Evolutionary conservation across 805 yeast genomes (phyloP), one percentile per base, ranked within the genome.

Genomic region (Sugiyamaella boreocaroliniensis): DNA sequence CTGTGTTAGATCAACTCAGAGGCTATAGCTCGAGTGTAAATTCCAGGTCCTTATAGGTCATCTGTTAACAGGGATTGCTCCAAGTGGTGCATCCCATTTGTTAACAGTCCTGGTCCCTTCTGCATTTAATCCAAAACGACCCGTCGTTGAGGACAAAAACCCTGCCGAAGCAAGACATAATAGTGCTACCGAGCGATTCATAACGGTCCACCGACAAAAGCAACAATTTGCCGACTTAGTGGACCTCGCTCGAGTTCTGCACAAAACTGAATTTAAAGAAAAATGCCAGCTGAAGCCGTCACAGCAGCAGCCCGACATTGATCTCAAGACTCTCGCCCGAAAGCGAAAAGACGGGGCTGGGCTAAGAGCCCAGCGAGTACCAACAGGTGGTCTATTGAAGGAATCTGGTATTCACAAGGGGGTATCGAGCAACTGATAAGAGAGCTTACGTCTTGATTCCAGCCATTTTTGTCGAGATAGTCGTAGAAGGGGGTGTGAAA

Each of bases 1-100:
- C 90, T 4, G 70, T 82, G 54, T 40, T 26, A 50, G 52, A 32
- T 32, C 37, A 32, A 32, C 37, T 32, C 37, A 32, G 37, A 32
- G 37, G n/a, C 37, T 11, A 22, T 3, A 32, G 37, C 37, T 32
- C 37, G 37, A 32, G 37, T 9, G 37, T 9, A 32, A 11, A 32
- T 32, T 10, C 37, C 37, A 32, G 37, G 37, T 40, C 37, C 22
- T 40, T 8, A 18, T 11, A 26, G 15, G 43, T 19, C 15, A 4
- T 15, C 45, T 18, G 37, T 7, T 11, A 6, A 45, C 44, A 18
- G 41, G 22, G 26, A 22, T 6, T 22, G 26, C 26, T 19, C 32
- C 45, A 45, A 34, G 41, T 29, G 43, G 15, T 40, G n/a, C 37
- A 29, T 47, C 49, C 49, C 16, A 48, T 19, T 43, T 19, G 22